Conservation (phyloP, 73 alveolate species). For the Durusdinium trenchii region DNA sequence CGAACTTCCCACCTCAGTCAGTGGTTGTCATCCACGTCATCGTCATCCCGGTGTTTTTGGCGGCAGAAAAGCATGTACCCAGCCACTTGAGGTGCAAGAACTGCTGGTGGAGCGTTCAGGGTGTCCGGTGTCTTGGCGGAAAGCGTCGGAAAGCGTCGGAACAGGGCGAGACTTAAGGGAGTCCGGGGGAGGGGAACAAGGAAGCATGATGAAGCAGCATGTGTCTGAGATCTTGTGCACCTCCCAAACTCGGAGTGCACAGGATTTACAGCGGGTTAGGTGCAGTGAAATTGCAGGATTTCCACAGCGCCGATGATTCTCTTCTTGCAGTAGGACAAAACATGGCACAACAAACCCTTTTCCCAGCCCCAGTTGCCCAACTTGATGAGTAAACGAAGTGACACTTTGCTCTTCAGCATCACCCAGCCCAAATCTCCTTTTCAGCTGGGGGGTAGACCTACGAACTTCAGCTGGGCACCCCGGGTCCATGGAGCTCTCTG, state of each 20-base stretch:
- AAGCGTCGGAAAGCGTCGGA: not conserved
- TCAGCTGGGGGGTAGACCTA: too few relatives aligned
- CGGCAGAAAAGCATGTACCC: not conserved
- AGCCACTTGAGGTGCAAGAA: constrained; percentile 3
- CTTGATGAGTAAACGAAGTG: too few relatives aligned
- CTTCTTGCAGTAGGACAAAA: too few relatives aligned
- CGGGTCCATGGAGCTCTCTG: too few relatives aligned
- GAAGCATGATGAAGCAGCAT: not conserved
- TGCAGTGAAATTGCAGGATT: not conserved
- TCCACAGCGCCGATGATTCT: too few relatives aligned
- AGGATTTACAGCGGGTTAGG: not conserved
- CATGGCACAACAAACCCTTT: too few relatives aligned
- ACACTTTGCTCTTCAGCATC: too few relatives aligned
- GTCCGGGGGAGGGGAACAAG: too few relatives aligned
- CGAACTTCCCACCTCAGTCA: too few relatives aligned
- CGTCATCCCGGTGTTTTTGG: not conserved
- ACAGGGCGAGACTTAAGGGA: not conserved
- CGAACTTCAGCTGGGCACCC: too few relatives aligned
- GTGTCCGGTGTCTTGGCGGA: constrained; percentile 39
- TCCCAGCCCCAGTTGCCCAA: too few relatives aligned
- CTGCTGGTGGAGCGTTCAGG: constrained; percentile 78
- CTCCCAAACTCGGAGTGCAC: not conserved
- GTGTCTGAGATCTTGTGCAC: not conserved
- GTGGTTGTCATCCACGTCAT: not conserved
- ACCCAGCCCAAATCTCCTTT: too few relatives aligned